Evolutionary conservation across 2,329 filamentous ascomycete genomes (phyloP).

Genomic region (Trichoderma sp.): DNA sequence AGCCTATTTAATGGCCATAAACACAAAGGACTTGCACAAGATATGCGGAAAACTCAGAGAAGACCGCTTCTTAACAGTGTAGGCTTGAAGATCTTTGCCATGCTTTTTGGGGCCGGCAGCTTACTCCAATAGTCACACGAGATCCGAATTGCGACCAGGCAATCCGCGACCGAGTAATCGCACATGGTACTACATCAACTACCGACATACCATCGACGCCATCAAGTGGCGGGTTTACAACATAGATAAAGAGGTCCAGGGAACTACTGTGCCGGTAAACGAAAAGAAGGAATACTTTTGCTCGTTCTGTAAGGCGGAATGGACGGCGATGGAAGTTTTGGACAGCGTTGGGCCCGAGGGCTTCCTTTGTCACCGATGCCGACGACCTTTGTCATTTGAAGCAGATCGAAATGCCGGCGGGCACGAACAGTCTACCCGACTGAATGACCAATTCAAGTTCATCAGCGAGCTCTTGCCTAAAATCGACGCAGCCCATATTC

Average conservation of each 20-base stretch:
- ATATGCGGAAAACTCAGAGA: constrained; percentile 81
- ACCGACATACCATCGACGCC: constrained; percentile 88
- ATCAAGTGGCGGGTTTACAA: constrained; percentile 93
- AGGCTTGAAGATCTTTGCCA: constrained; percentile 35
- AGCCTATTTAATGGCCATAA: constrained; percentile 80
- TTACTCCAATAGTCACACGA: constrained; percentile 55
- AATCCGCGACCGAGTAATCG: constrained; percentile 78
- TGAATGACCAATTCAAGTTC: constrained; percentile 78
- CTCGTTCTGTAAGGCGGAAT: constrained; percentile 75
- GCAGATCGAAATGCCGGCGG: constrained; percentile 66
- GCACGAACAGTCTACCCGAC: constrained; percentile 67
- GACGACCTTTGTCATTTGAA: constrained; percentile 60
- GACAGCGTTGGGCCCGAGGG: constrained; percentile 68
- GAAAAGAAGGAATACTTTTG: constrained; percentile 95
- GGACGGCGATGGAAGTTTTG: constrained; percentile 85
- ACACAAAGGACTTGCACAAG: constrained; percentile 88
- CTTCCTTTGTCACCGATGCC: constrained; percentile 82
- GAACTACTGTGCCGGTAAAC: constrained; percentile 71
- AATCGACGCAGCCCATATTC: constrained; percentile 72
- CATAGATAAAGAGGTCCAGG: constrained; percentile 84
- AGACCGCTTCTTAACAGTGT: constrained; percentile 81
- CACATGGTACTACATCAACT: constrained; percentile 97
- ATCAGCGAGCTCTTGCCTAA: constrained; percentile 72
- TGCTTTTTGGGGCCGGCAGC: constrained; percentile 18
- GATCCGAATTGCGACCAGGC: constrained; percentile 75